Base-by-base conservation (phyloP, 768 basidiomycete genomes). In the Boletus subcaerulescens region DNA sequence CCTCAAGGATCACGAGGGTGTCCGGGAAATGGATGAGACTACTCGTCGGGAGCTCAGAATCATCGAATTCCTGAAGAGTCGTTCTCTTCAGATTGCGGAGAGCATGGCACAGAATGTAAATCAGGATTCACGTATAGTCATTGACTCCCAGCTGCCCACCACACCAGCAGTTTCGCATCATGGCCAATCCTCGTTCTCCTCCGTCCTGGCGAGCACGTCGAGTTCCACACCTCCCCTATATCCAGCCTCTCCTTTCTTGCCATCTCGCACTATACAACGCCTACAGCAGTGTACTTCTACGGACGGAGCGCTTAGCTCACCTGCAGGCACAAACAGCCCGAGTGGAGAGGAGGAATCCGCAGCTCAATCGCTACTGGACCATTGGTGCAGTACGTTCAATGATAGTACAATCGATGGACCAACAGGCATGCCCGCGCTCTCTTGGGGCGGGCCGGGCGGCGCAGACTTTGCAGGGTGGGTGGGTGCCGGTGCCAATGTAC, bases 381-480 rank as follows among this genome's bases (percentile, higher is more conserved):
- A 91, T 57, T 93, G 91, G 91, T 88, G 84, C 64, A 86, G 85
- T 57, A 84, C 85, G n/a, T 81, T 91, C 59, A 87, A 82, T 64
- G 87, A 85, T 54, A 79, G 84, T 12, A 77, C 80, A 3, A 61
- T 82, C 3, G 84, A 87, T 60, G 73, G 77, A 20, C 67, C 77
- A 3, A 73, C 75, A 20, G 76, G 77, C 29, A 76, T 74, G 47
- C 75, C 74, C 40, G 70, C 74, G 5, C 64, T 83, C 57, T 79
- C 84, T 9, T 88, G 86, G 87, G 79, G 80, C 20, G 82, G 82
- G 14, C 76, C 80, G 8, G 79, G 80, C 14, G 74, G 77, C 45
- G 75, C 76, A 32, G 86, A 87, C 60, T 77, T 83, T 40, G 70
- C 82, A 20, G 82, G 81, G 3, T 86, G 86, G 85, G 74, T 77